A percentile compares a stretch with the other conserved stretches of the same genome.
These are phyloP conservation scores for Clavispora fructus DNA, from an alignment of 805 yeast species.

Conservation along the genomic window DNA sequence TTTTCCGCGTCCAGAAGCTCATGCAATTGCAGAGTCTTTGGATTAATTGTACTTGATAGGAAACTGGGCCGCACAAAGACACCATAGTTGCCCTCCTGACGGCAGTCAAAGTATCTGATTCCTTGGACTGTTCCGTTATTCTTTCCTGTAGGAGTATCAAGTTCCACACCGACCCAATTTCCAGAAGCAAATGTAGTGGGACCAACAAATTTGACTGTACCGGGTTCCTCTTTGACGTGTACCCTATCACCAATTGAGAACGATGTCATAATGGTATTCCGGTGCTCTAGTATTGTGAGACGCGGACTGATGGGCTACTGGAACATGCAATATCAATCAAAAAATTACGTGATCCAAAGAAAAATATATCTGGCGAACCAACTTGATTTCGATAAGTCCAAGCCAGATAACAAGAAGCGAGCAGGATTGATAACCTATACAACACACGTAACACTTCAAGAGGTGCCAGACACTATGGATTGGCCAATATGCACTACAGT, in stretches of 20 bases:
- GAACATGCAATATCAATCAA: too few relatives aligned
- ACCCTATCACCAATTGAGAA: constrained; percentile 27
- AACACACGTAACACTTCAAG: too few relatives aligned
- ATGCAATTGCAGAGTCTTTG: neutral
- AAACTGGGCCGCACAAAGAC: constrained; percentile 44
- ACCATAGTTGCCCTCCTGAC: constrained; percentile 32
- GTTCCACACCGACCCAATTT: constrained; percentile 46
- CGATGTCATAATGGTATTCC: neutral
- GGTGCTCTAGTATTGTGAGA: neutral
- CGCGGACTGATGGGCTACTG: neutral
- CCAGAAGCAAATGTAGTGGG: constrained; percentile 56
- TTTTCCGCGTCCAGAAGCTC: constrained; percentile 4
- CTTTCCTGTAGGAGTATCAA: constrained; percentile 37
- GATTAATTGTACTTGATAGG: neutral
- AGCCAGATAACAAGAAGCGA: too few relatives aligned
- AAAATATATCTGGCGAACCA: too few relatives aligned
- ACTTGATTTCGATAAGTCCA: too few relatives aligned
- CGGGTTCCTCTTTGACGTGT: constrained; percentile 33
- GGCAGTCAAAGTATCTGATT: constrained; percentile 37
- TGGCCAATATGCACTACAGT: neutral
- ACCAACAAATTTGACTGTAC: constrained; percentile 49
- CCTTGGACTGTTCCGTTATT: constrained; percentile 48
- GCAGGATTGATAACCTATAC: too few relatives aligned
- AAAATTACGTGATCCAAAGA: neutral
- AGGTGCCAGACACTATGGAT: neutral